Base-by-base conservation (phyloP, 495 filamentous ascomycete species). In the Penicillium riverlandense region DNA sequence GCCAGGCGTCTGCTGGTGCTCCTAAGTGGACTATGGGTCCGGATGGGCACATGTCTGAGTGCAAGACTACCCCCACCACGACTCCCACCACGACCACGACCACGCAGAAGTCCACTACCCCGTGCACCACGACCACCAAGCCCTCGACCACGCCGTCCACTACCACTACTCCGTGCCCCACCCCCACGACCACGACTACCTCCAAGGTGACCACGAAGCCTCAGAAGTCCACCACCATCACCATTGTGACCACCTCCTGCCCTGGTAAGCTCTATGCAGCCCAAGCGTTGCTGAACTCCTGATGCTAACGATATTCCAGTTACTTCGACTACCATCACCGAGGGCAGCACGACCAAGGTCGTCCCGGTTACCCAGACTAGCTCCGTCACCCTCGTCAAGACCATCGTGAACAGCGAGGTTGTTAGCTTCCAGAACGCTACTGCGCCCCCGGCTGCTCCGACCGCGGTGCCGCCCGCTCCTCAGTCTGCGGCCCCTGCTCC, bases 331-430 rank as follows among this genome's bases (percentile, higher is more conserved):
- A 45, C 52, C 41, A 52, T 63, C 43, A 63, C 57, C 45, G 55
- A 61, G 44, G 66, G 66, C 31, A 56, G 50, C 30, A 44, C 42
- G 45, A 64, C 60, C 43, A 43, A 33, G 1, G 62, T 57, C 33
- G 43, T 67, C 33, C 66, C 66, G 4, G 51, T 68, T 36, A 68
- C 65, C 12, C 30, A 51, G 50, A 69, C 66, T 38, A 66, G 49
- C 59, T 63, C 57, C 46, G 50, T 69, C 42, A 69, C 63, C 5
- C 39, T 63, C 31, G 66, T 64, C 60, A 56, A 44, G 44, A 58
- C 57, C 38, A 48, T 42, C 32, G 57, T 60, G 46, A 49, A 54
- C 47, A 45, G 36, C n/a, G 58, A 62, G 43, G 47, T 52, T n/a
- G 43, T 55, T 41, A 56, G 54, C 35, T 54, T 53, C 55, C 45